phyloP scores from a whole-genome alignment of 1,284 basidiomycete genomes.

The Rhodotorula sp. region DNA sequence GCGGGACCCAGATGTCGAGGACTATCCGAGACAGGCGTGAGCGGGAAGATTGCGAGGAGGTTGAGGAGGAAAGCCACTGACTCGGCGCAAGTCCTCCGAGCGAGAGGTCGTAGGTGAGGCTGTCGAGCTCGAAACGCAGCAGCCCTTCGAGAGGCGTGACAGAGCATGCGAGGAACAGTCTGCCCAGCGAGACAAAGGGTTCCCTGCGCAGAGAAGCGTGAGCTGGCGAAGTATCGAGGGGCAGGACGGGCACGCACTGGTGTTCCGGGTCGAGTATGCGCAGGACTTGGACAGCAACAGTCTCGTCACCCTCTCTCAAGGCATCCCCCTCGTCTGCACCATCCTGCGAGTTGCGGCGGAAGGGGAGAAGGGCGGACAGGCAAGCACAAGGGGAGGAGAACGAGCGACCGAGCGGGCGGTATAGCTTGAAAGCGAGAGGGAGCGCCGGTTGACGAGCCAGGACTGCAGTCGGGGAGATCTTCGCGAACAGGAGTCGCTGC shows the following conservation, averaged over 20 bases:
- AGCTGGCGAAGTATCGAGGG: not conserved
- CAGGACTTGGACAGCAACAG: conserved; percentile 4
- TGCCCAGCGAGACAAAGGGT: conserved; percentile 31
- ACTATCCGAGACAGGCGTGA: conserved; percentile 7
- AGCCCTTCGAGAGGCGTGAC: conserved; percentile 30
- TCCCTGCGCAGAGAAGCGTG: conserved; percentile 9
- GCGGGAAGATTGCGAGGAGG: not conserved
- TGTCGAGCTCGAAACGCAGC: conserved; percentile 17
- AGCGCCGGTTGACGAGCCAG: not conserved
- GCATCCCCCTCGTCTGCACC: not conserved
- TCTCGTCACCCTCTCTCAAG: not conserved
- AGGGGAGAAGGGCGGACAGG: conserved; percentile 8
- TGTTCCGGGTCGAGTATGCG: conserved; percentile 35
- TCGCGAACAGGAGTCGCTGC: not conserved
- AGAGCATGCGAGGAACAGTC: conserved; percentile 22
- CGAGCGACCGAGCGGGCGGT: conserved; percentile 8
- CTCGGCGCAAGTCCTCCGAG: conserved; percentile 34
- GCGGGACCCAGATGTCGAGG: conserved; percentile 34
- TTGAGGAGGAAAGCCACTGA: not conserved
- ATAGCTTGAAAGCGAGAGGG: conserved; percentile 10
- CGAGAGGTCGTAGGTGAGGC: conserved; percentile 12
- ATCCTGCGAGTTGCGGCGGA: conserved; percentile 1
- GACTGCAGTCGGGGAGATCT: not conserved
- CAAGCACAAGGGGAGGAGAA: conserved; percentile 5
- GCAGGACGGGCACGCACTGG: conserved; percentile 9